These are phyloP conservation scores for Candida peoriensis DNA, from an alignment of 805 yeast species.

Conservation along the genomic window DNA sequence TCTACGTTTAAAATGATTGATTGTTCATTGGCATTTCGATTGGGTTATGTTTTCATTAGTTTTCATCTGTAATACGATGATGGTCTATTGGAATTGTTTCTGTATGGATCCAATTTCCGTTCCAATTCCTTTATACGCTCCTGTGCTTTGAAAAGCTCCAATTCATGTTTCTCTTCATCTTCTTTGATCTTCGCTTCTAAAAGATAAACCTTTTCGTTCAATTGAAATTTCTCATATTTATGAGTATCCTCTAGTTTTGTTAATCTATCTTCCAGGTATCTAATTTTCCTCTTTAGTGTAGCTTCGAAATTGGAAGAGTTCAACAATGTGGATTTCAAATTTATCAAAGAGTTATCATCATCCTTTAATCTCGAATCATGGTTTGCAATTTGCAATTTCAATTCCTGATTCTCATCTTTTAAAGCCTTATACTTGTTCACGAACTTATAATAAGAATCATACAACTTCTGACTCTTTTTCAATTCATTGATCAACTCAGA, in stretches of 20 bases:
- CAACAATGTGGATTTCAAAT: conserved; percentile 10
- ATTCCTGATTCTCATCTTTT: conserved; percentile 12
- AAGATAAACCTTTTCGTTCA: conserved; percentile 22
- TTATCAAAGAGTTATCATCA: conserved; percentile 11
- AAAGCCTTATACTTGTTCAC: conserved; percentile 27
- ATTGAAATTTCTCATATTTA: conserved; percentile 26
- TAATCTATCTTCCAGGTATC: conserved; percentile 24
- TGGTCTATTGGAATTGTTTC: no score
- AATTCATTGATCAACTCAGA: conserved; percentile 29
- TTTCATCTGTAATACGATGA: no score
- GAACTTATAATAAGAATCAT: conserved; percentile 30
- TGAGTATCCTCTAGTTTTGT: conserved; percentile 16
- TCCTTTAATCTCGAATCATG: conserved; percentile 6
- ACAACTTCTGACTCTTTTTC: conserved; percentile 28
- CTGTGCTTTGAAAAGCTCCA: conserved; percentile 22
- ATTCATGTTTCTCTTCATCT: conserved; percentile 16
- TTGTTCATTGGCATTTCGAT: no score
- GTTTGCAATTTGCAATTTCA: conserved; percentile 17
- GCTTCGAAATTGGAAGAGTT: conserved; percentile 13
- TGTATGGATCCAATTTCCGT: conserved; percentile 5
- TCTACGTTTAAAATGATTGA: no score
- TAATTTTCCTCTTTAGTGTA: conserved; percentile 16
- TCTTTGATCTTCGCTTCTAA: conserved; percentile 24
- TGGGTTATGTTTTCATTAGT: no score
- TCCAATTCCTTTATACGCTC: conserved; percentile 27